Conservation (phyloP, 495 filamentous ascomycete species). For the Tetracladium marchalianum region DNA sequence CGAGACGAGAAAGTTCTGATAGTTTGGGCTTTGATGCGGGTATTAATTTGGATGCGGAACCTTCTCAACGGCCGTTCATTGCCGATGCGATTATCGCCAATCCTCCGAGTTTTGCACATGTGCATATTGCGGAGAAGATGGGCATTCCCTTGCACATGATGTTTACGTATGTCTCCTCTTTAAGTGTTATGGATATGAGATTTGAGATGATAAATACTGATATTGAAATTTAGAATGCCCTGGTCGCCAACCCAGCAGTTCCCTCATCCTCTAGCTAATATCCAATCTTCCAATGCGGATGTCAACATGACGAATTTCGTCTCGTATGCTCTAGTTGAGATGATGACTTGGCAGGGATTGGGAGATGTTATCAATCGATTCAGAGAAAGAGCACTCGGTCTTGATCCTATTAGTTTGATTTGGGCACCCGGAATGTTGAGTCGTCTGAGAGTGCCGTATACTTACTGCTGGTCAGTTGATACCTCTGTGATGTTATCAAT, state of each 20-base stretch:
- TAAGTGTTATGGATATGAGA: neutral
- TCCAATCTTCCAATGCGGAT: conserved; percentile 41
- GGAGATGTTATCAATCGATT: conserved; percentile 70
- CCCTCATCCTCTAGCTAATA: conserved; percentile 46
- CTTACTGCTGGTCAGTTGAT: conserved; percentile 61
- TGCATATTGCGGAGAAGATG: conserved; percentile 73
- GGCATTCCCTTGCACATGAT: conserved; percentile 73
- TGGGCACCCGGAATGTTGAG: conserved; percentile 57
- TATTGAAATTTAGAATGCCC: conserved; percentile 38
- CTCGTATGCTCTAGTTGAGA: conserved; percentile 65
- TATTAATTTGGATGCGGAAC: conserved; percentile 22
- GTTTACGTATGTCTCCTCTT: conserved; percentile 51
- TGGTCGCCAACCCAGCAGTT: conserved; percentile 44
- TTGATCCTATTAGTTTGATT: conserved; percentile 56
- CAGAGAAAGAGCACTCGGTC: conserved; percentile 50
- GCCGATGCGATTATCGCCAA: conserved; percentile 80
- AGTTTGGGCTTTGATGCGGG: conserved; percentile 21
- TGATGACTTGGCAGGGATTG: conserved; percentile 74
- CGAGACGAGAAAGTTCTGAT: conserved; percentile 11
- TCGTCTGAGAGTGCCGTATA: conserved; percentile 60
- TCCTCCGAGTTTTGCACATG: conserved; percentile 70
- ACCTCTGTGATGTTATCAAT: conserved; percentile 1
- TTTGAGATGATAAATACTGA: conserved; percentile 13
- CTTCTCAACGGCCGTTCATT: conserved; percentile 50
- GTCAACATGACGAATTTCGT: conserved; percentile 57